Base-by-base conservation (phyloP, 1,284 basidiomycete genomes). In the Cutaneotrichosporon cyanovorans region DNA sequence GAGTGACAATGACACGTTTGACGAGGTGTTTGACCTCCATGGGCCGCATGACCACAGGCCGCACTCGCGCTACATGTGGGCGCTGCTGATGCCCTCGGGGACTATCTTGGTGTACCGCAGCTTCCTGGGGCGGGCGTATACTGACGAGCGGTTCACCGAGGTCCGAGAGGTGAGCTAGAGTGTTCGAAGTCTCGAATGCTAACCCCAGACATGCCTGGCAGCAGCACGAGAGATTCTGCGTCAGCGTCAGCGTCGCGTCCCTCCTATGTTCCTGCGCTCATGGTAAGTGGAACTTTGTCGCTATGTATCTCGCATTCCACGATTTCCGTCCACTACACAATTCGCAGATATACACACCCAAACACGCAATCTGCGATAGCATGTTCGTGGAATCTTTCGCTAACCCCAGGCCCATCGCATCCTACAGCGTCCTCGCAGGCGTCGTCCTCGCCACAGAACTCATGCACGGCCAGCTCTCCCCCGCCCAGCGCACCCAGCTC, bases 251-350 rank as follows among this genome's bases (percentile, higher is more conserved):
- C 56, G 53, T 25, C 55, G 54, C 22, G 57, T 61, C 3, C 61
- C 61, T 16, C 37, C 47, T n/a, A 51, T 63, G 51, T 63, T 58
- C 50, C 57, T 55, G 39, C 58, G 58, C 25, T 53, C 57, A 22
- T 63, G 61, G 60, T 37, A 34, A 20, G 42, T 37, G n/a, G n/a
- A n/a, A n/a, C n/a, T n/a, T n/a, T n/a, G n/a, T n/a, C n/a, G n/a
- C n/a, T n/a, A n/a, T n/a, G n/a, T n/a, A n/a, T n/a, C n/a, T n/a
- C n/a, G n/a, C n/a, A n/a, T n/a, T n/a, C n/a, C n/a, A n/a, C n/a
- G n/a, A n/a, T n/a, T n/a, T n/a, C n/a, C n/a, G n/a, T n/a, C n/a
- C n/a, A n/a, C n/a, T n/a, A n/a, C n/a, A n/a, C n/a, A n/a, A n/a
- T n/a, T n/a, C n/a, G n/a, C n/a, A n/a, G n/a, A n/a, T n/a, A n/a